Conservation (phyloP, 176 grass and related monocot species). For the Lolium perenne region DNA sequence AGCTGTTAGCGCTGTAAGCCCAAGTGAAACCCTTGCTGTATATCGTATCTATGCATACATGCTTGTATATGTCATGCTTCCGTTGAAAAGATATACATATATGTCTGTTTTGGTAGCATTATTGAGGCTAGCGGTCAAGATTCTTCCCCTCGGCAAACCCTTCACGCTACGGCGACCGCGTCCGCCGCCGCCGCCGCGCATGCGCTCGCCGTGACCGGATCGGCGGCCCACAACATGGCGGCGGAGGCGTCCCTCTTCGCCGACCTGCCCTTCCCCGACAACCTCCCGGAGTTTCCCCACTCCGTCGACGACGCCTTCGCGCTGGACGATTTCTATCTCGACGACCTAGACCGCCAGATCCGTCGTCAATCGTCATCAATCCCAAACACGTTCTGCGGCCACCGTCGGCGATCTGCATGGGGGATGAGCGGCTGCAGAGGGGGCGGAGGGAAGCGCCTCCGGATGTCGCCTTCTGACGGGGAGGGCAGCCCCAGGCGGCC, state of each 20-base stretch:
- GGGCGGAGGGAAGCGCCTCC: neutral
- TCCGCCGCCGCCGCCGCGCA: too few species aligned
- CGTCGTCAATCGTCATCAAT: too few species aligned
- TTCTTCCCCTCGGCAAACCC: too few species aligned
- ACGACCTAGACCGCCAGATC: conserved; percentile 49
- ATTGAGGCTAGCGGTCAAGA: too few species aligned
- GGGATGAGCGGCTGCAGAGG: conserved; percentile 1
- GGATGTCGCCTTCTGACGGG: neutral
- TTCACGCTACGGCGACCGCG: conserved; percentile 49
- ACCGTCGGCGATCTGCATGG: neutral
- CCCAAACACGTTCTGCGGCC: neutral
- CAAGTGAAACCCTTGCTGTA: neutral
- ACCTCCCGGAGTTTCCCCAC: conserved; percentile 33
- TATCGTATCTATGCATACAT: neutral
- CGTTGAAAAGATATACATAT: too few species aligned
- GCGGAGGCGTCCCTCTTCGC: conserved; percentile 50
- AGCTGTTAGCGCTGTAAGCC: neutral
- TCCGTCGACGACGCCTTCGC: conserved; percentile 28
- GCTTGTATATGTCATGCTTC: neutral
- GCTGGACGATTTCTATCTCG: conserved; percentile 52
- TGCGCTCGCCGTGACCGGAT: conserved; percentile 46
- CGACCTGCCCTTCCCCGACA: conserved; percentile 38
- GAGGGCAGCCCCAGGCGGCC: neutral
- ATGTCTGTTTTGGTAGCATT: too few species aligned
- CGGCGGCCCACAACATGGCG: conserved; percentile 41